These are phyloP conservation scores for Beauveria bassiana DNA, from an alignment of 2,329 filamentous ascomycete genomes.

Conservation along the genomic window DNA sequence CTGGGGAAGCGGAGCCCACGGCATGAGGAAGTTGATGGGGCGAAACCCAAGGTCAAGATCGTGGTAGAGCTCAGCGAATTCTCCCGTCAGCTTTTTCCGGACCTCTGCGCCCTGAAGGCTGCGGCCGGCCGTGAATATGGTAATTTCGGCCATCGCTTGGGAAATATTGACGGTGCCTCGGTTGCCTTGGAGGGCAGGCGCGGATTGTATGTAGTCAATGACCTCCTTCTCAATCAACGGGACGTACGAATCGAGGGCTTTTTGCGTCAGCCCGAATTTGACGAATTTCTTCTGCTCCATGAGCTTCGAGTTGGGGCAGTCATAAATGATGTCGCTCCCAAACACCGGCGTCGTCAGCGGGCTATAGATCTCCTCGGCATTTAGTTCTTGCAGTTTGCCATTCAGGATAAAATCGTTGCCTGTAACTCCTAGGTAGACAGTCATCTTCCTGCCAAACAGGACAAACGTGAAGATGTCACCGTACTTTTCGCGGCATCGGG, in stretches of 20 bases:
- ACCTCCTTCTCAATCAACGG: conserved; percentile 64
- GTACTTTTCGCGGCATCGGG: conserved; percentile 53
- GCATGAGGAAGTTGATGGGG: conserved; percentile 75
- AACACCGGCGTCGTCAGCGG: conserved; percentile 52
- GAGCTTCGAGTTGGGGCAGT: conserved; percentile 74
- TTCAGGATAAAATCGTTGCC: conserved; percentile 52
- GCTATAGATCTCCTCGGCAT: conserved; percentile 47
- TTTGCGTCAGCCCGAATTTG: conserved; percentile 62
- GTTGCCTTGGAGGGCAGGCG: conserved; percentile 48
- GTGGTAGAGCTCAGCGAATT: conserved; percentile 69
- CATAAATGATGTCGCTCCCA: conserved; percentile 72
- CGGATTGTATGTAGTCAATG: conserved; percentile 51
- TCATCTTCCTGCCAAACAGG: conserved; percentile 43
- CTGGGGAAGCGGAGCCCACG: conserved; percentile 69
- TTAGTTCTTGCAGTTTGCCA: conserved; percentile 43
- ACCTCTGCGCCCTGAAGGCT: conserved; percentile 72
- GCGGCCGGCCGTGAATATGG: conserved; percentile 70
- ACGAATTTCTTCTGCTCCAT: conserved; percentile 88
- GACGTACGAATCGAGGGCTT: conserved; percentile 59
- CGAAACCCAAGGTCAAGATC: conserved; percentile 68
- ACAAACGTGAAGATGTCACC: conserved; percentile 49
- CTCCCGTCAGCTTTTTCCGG: conserved; percentile 60
- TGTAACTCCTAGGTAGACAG: conserved; percentile 40
- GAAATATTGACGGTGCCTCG: conserved; percentile 58
- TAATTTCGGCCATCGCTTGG: conserved; percentile 65